phyloP scores from a whole-genome alignment of 2,329 filamentous ascomycete genomes.

The Cyphellophora europaea region DNA sequence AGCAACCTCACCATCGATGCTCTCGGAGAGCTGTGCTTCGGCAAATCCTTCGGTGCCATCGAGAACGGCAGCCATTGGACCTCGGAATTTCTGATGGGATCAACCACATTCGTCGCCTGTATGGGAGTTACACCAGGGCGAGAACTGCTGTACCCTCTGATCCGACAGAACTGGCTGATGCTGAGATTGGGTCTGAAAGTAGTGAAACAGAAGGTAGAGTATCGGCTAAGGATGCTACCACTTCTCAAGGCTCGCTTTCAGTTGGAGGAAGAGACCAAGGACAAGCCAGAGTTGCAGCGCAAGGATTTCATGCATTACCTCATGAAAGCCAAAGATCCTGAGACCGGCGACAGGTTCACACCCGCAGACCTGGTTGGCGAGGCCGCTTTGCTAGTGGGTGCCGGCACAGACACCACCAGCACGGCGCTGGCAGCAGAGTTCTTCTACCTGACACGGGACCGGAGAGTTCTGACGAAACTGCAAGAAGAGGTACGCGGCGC shows the following conservation, averaged over 20 bases:
- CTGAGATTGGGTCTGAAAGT: not conserved
- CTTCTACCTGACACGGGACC: slow-evolving; percentile 32
- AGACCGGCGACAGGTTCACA: slow-evolving; percentile 44
- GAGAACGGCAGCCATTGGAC: slow-evolving; percentile 10
- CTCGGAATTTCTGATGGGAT: not conserved
- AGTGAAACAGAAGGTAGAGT: not conserved
- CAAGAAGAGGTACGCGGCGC: slow-evolving; percentile 23
- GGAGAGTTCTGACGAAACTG: slow-evolving; percentile 20
- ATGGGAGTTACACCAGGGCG: not conserved
- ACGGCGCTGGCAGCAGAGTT: slow-evolving; percentile 43
- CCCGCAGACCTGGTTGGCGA: slow-evolving; percentile 62
- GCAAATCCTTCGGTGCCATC: slow-evolving; percentile 30
- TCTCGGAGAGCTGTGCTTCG: slow-evolving; percentile 32
- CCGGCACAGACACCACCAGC: slow-evolving; percentile 62
- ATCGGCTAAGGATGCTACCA: not conserved
- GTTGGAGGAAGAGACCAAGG: not conserved
- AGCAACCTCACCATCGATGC: slow-evolving; percentile 32
- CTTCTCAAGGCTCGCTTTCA: not conserved
- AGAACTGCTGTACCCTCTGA: not conserved
- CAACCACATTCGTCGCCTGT: not conserved
- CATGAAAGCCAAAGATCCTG: slow-evolving; percentile 48
- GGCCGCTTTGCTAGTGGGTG: slow-evolving; percentile 62
- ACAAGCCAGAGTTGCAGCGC: slow-evolving; percentile 50
- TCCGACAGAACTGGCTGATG: not conserved
- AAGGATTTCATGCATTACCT: slow-evolving; percentile 71